Base-by-base conservation (phyloP, 768 basidiomycete genomes). In the Cystofilobasidium ferigula region DNA sequence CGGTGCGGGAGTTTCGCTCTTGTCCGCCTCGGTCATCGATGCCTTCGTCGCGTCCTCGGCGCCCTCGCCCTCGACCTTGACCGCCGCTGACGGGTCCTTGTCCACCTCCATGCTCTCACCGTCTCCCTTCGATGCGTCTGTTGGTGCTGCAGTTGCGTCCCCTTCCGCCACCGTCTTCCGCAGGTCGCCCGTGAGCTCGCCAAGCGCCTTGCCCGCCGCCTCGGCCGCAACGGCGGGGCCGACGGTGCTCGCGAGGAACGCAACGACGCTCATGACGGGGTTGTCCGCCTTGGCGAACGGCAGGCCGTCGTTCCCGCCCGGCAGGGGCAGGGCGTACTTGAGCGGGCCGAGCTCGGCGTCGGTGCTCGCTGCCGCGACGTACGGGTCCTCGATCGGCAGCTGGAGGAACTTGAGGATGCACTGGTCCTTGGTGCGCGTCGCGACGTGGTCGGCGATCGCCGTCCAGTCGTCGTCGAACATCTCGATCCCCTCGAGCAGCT, bases 391-490 rank as follows among this genome's bases (percentile, higher is more conserved):
- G 72, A 99, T 99, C 0, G 95, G 95, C 36, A 98, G 78, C 74
- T 90, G 87, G 53, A 99, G 79, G 83, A 99, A 99, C 74, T 91
- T 88, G 71, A 86, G 85, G 71, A 99, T 87, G 74, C 95, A 98
- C 75, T 95, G 90, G 72, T 98, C 93, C 28, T 90, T 86, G 3
- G 86, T 85, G 51, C 94, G 81, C 30, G 91, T 88, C 13, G 20
- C 57, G 56, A 99, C 92, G 74, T 98, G 93, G 70, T 91, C 88
- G 70, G 93, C 87, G 69, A 98, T 85, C 57, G 84, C 82, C 26
- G 84, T 84, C 94, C 94, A 99, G 72, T 97, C 94, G 72, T 98
- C 94, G 70, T 95, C 91, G 75, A 85, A 90, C 89, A 99, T 95
- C 77, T 99, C 95, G 48, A 99, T 83, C 20, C 86, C 95, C 75